Conservation (phyloP, 2,329 filamentous ascomycete species). For the Fusarium mexicanum region DNA sequence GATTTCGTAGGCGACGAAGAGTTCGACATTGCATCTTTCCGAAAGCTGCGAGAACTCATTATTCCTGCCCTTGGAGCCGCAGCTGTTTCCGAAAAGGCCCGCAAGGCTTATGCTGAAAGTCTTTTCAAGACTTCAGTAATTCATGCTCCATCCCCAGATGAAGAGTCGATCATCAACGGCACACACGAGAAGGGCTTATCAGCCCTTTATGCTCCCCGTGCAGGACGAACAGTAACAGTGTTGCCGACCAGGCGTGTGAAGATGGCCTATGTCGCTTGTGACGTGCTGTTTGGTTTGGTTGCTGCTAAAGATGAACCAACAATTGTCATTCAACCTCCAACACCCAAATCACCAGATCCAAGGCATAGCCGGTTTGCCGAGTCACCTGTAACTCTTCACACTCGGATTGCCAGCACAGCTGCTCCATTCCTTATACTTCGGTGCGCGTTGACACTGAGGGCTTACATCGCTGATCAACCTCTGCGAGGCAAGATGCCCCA, state of each 20-base stretch:
- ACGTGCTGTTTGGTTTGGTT: conserved; percentile 79
- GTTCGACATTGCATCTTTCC: conserved; percentile 83
- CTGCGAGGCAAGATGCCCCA: conserved; percentile 89
- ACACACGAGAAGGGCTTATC: conserved; percentile 62
- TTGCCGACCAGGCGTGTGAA: conserved; percentile 70
- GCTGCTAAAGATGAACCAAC: conserved; percentile 53
- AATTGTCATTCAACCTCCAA: conserved; percentile 54
- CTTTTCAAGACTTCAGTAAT: conserved; percentile 87
- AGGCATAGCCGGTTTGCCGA: conserved; percentile 34
- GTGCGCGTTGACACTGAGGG: conserved; percentile 80
- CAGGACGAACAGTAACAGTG: conserved; percentile 77
- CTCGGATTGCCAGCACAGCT: conserved; percentile 76
- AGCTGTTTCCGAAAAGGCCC: conserved; percentile 71
- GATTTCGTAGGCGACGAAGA: conserved; percentile 74
- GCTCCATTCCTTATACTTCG: conserved; percentile 86
- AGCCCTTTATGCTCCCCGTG: conserved; percentile 69
- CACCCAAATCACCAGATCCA: conserved; percentile 52
- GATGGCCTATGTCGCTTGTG: conserved; percentile 83
- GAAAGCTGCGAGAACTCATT: conserved; percentile 74
- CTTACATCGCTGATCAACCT: conserved; percentile 91
- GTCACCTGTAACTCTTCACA: conserved; percentile 50
- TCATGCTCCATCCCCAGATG: conserved; percentile 67
- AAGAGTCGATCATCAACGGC: conserved; percentile 64
- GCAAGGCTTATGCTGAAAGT: conserved; percentile 75
- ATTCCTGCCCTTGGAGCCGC: conserved; percentile 76